Evolutionary conservation across 225 moss, liverwort and hornwort species (phyloP).

Genomic region (Antitrichia curtipendula): DNA sequence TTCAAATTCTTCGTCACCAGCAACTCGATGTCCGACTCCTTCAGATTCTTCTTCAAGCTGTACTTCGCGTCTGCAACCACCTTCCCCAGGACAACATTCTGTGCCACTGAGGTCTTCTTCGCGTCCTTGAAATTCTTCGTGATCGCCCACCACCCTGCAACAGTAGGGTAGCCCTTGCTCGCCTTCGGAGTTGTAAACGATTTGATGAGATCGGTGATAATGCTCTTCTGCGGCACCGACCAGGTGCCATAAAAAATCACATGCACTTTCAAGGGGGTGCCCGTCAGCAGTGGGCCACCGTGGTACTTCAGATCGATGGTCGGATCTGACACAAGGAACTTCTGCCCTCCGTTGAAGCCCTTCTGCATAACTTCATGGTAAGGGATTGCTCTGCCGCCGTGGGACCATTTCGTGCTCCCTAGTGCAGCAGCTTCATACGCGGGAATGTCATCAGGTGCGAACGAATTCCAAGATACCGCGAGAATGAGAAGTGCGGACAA

Average conservation of each 20-base stretch:
- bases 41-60: slow-evolving; percentile 17
- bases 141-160: slow-evolving; percentile 28
- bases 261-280: neutral
- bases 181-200: neutral
- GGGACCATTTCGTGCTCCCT: neutral
- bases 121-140: slow-evolving; percentile 9
- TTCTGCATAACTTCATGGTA: neutral
- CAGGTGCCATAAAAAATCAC: slow-evolving; percentile 25
- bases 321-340: slow-evolving; percentile 16
- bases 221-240: neutral
- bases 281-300: slow-evolving; percentile 12
- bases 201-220: slow-evolving; percentile 9
- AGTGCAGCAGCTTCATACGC: neutral
- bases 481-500: slow-evolving; percentile 17
- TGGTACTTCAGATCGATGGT: slow-evolving; percentile 12
- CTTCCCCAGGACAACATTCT: slow-evolving; percentile 1
- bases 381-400: neutral
- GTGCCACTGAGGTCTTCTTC: neutral
- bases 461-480: slow-evolving; percentile 21
- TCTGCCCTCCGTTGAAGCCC: neutral
- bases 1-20: slow-evolving; percentile 4
- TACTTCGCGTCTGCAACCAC: neutral
- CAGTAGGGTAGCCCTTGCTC: neutral
- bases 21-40: slow-evolving; percentile 10
- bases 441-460: neutral